A percentile compares a stretch with the other conserved stretches of the same genome.
Evolutionary conservation across 306 rosid genomes (phyloP).

Genomic region (Malus sieversii): DNA sequence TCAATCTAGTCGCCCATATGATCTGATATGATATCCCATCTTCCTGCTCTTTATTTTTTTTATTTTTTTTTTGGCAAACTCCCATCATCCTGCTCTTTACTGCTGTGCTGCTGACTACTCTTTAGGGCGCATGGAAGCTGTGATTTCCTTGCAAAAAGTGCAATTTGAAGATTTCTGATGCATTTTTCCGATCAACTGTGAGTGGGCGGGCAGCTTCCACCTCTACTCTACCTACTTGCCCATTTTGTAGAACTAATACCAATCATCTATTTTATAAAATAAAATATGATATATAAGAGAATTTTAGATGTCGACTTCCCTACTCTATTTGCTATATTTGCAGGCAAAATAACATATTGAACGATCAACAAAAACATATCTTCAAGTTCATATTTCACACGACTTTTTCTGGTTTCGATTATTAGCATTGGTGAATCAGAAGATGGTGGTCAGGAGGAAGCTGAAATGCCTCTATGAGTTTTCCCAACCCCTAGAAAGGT

Average conservation of each 20-base stretch:
- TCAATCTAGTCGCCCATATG: not conserved
- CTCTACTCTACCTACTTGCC: not conserved
- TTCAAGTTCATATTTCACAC: too few species aligned
- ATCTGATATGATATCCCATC: not conserved
- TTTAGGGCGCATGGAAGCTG: too few species aligned
- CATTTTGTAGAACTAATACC: not conserved
- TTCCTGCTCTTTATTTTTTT: not conserved
- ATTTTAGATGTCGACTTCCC: too few species aligned
- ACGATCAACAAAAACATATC: too few species aligned
- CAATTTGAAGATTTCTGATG: not conserved
- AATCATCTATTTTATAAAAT: too few species aligned
- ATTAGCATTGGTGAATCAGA: accelerated
- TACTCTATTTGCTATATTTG: too few species aligned
- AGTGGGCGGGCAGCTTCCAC: not conserved
- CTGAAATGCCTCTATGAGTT: too few species aligned
- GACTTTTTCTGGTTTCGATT: too few species aligned
- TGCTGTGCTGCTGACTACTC: too few species aligned
- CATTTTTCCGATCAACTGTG: not conserved
- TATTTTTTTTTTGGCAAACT: too few species aligned
- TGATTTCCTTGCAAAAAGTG: not conserved
- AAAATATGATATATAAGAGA: too few species aligned
- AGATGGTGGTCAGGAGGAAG: accelerated
- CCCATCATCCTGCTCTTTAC: not conserved
- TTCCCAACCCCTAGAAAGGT: accelerated
- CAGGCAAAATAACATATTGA: too few species aligned